These are phyloP conservation scores for Naganishia vaughanmartiniae DNA, from an alignment of 768 basidiomycete genomes.

Conservation along the genomic window DNA sequence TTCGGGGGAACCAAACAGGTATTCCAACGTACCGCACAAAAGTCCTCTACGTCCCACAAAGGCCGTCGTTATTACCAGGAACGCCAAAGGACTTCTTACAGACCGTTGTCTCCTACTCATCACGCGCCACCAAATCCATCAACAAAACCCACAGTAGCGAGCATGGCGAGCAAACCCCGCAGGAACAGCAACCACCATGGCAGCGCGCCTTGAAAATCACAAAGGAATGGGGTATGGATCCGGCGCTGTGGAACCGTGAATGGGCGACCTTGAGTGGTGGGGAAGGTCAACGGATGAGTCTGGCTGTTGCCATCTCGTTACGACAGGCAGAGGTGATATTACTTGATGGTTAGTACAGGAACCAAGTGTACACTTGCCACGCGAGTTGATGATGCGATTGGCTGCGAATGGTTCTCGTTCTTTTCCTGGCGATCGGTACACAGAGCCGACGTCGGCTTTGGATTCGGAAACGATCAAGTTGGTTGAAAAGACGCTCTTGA, in stretches of 20 bases:
- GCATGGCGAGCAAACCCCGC: no score
- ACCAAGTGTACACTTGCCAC: background rate
- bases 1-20: slow-evolving; percentile 54
- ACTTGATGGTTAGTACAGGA: slow-evolving; percentile 48
- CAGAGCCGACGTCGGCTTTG: slow-evolving; percentile 87
- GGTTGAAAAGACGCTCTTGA: slow-evolving; percentile 65
- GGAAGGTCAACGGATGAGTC: slow-evolving; percentile 76
- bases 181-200: background rate
- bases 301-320: slow-evolving; percentile 71
- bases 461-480: slow-evolving; percentile 65
- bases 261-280: slow-evolving; percentile 83
- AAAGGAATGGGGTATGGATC: slow-evolving; percentile 65
- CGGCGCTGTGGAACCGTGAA: slow-evolving; percentile 69
- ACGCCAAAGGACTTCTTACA: slow-evolving; percentile 71
- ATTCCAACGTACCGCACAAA: slow-evolving; percentile 73
- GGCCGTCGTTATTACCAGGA: slow-evolving; percentile 79
- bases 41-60: slow-evolving; percentile 82
- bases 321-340: slow-evolving; percentile 74
- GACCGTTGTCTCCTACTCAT: slow-evolving; percentile 59
- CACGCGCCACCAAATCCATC: slow-evolving; percentile 51
- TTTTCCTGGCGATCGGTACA: no score
- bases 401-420: no score
- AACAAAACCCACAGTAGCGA: no score
- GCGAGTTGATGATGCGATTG: background rate
- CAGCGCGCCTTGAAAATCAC: slow-evolving; percentile 57